Evolutionary conservation across 257 asterid species (phyloP), one percentile per base, ranked within the genome.

Genomic region (Forsythia viridissima): DNA sequence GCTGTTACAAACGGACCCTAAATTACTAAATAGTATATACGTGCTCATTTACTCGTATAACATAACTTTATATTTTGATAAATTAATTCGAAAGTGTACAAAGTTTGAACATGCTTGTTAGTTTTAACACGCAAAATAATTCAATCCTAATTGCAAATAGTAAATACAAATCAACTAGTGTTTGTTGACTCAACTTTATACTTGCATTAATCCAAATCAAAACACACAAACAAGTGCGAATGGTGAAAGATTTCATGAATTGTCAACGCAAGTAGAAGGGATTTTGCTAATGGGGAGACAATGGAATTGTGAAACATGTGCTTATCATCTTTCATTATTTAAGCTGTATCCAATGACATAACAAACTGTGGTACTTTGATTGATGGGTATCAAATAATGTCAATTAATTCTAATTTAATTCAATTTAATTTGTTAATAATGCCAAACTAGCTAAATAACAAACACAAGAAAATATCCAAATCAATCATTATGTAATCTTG

Each of bases 271-370:
- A 63, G 4, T 63, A 30, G 40, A 24, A 63, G 70, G 39, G 16
- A 21, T 21, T 59, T 63, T 63, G 40, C 8, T 24, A 63, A 63
- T 63, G 70, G 70, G 70, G 70, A 63, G 70, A 63, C 70, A 63
- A 63, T 63, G 70, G 39, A 16, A 24, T 3, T 9, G 70, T 63
- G 70, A 63, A 63, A 51, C 55, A 8, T 46, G 55, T 46, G n/a
- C 15, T 51, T 12, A 15, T 30, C 34, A 30, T 30, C 34, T 30
- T 30, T 30, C 34, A 30, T 30, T 30, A 30, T 30, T 30, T 30
- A 30, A 30, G 34, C 34, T 30, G 1, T 30, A 30, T 30, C 15
- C 16, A 3, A 51, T 51, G 59, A 51, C 18, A 51, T 0, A 15
- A 51, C 59, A 51, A 51, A 63, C 70, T 24, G 40, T 21, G 9